Base-by-base conservation (phyloP, 2,329 filamentous ascomycete species). In the Microthyrium microscopicum region DNA sequence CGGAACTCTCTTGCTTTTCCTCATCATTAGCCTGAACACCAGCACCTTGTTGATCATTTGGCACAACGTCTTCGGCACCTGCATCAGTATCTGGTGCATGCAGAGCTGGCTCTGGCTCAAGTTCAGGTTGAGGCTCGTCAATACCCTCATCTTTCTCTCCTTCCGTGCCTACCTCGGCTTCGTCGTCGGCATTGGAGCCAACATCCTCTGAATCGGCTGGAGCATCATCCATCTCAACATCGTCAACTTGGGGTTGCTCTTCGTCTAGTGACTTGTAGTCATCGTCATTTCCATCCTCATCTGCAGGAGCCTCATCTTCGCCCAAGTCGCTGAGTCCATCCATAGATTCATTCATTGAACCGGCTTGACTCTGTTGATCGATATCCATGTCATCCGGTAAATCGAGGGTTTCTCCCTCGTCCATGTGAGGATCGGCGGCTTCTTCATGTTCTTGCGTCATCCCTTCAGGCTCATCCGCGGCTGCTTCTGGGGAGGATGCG, bases 351-450 rank as follows among this genome's bases (percentile, higher is more conserved):
- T 31, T 24, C 9, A 37, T 24, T 13, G 46, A 44, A 6, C 20
- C 28, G 18, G 46, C 47, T 31, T 69, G 61, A 20, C 70, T 68
- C 19, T 80, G 61, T 6, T 70, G 77, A 41, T 87, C 77, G 35
- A 89, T 67, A 37, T 91, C 75, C 64, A 94, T 77, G 42, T 93
- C 82, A 26, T 93, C 84, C 0, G 84, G 84, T 16, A 93, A 62
- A 29, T 85, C 83, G 39, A 93, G 62, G 2, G 77, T 74, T 39
- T 92, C 75, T 44, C 83, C 76, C 49, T 93, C 77, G 44, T 87
- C 70, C 2, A 81, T 70, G 45, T 87, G 77, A 33, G 83, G 77
- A 51, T 82, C 75, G 39, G 70, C 66, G 39, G 70, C 64, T 49
- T 79, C 73, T 34, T 60, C 61, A 33, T 78, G 70, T 39, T 85